Evolutionary conservation across 331 rosid species (phyloP).

Genomic region (Stylosanthes scabra): DNA sequence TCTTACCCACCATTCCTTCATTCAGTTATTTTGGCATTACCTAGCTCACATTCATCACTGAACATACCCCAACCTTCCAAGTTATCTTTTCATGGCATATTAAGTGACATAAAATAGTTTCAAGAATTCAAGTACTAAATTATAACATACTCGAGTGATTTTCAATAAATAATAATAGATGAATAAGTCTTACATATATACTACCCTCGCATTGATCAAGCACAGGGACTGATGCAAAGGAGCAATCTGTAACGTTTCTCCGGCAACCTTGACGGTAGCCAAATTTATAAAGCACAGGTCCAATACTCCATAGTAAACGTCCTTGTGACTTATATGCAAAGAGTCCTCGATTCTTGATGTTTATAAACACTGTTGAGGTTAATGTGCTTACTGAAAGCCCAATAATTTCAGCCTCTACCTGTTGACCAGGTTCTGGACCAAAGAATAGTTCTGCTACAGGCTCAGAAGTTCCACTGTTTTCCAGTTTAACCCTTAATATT

Average conservation of each 20-base stretch:
- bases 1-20: too few species aligned
- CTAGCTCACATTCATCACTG: too few species aligned
- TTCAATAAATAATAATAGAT: slow-evolving; percentile 21
- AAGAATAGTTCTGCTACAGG: slow-evolving; percentile 56
- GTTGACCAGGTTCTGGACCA: slow-evolving; percentile 51
- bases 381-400: slow-evolving; percentile 70
- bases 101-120: too few species aligned
- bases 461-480: slow-evolving; percentile 43
- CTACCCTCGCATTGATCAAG: slow-evolving; percentile 88
- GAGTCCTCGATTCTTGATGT: slow-evolving; percentile 61
- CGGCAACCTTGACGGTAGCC: slow-evolving; percentile 78
- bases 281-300: slow-evolving; percentile 71
- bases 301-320: slow-evolving; percentile 67
- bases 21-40: too few species aligned
- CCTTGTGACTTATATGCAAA: slow-evolving; percentile 60
- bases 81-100: too few species aligned
- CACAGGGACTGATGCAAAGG: slow-evolving; percentile 68
- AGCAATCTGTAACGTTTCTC: slow-evolving; percentile 60
- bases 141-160: too few species aligned
- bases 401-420: slow-evolving; percentile 52
- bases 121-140: too few species aligned
- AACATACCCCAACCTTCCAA: too few species aligned
- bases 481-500: slow-evolving; percentile 59
- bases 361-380: slow-evolving; percentile 59
- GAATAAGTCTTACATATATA: slow-evolving; percentile 65